phyloP scores from a whole-genome alignment of 2,329 filamentous ascomycete genomes.

The Curvularia verruculosa region DNA sequence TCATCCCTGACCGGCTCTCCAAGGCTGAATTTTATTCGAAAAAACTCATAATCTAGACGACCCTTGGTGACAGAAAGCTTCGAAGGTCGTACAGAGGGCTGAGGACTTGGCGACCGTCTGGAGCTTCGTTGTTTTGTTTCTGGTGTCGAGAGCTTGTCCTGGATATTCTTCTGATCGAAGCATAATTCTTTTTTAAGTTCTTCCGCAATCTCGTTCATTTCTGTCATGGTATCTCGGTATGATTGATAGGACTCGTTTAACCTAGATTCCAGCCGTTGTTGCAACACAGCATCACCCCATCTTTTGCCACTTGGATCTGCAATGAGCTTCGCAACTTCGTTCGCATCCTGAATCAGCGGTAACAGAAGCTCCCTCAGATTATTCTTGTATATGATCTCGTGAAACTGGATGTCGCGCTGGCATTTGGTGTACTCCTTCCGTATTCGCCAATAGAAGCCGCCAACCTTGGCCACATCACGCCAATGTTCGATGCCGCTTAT shows the following conservation, averaged over 20 bases:
- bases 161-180: background rate
- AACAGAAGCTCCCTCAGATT: background rate
- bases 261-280: background rate
- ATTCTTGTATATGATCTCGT: background rate
- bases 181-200: background rate
- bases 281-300: background rate
- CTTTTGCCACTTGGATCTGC: background rate
- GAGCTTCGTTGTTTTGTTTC: background rate
- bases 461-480: slow-evolving; percentile 1
- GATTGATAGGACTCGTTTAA: background rate
- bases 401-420: background rate
- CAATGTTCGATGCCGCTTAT: background rate
- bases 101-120: background rate
- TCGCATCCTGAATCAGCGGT: background rate
- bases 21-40: slow-evolving; percentile 26
- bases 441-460: slow-evolving; percentile 1
- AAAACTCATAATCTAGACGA: slow-evolving; percentile 19
- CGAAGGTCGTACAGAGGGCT: background rate
- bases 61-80: background rate
- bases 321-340: slow-evolving; percentile 1
- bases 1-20: slow-evolving; percentile 16
- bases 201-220: slow-evolving; percentile 1
- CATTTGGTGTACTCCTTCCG: background rate
- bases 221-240: background rate
- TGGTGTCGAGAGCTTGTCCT: background rate